A percentile compares a stretch with the other conserved stretches of the same genome.
Evolutionary conservation across 345 rosid species (phyloP).

Genomic region (Gossypium australe): DNA sequence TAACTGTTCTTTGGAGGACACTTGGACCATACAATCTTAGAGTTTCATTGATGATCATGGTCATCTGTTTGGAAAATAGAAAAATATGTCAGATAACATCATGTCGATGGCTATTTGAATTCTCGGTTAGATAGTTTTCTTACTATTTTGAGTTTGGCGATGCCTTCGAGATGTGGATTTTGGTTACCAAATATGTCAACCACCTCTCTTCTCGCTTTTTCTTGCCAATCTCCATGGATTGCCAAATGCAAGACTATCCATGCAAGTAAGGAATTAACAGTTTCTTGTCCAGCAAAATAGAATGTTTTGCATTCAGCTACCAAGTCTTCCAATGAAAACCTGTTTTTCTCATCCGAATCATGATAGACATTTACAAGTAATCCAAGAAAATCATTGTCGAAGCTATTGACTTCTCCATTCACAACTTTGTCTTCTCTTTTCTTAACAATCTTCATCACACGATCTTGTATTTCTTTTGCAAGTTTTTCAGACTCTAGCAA

Average conservation of each 20-base stretch:
- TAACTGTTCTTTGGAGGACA: neutral
- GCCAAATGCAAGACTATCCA: slow-evolving; percentile 42
- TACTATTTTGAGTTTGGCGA: slow-evolving; percentile 32
- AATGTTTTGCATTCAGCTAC: slow-evolving; percentile 40
- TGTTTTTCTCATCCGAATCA: slow-evolving; percentile 17
- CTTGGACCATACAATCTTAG: neutral
- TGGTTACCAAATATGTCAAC: slow-evolving; percentile 8
- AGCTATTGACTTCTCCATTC: slow-evolving; percentile 9
- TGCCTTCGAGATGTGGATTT: slow-evolving; percentile 27
- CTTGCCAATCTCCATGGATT: slow-evolving; percentile 39
- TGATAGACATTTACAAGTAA: slow-evolving; percentile 21
- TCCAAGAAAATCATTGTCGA: slow-evolving; percentile 29
- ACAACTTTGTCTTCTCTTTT: slow-evolving; percentile 22
- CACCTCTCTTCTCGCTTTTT: slow-evolving; percentile 31
- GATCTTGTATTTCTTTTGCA: slow-evolving; percentile 14
- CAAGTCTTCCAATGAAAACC: slow-evolving; percentile 28
- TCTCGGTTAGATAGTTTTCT: neutral
- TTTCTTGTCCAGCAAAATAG: slow-evolving; percentile 37
- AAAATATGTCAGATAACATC: neutral
- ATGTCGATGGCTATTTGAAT: too few relatives aligned
- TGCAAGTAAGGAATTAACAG: slow-evolving; percentile 25
- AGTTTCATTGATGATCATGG: neutral
- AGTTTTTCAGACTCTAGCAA: slow-evolving; percentile 16
- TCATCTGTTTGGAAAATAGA: neutral
- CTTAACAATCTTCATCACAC: slow-evolving; percentile 17